Conservation (phyloP, 148 eudicot genomes). For the Tetragonia tetragonoides region DNA sequence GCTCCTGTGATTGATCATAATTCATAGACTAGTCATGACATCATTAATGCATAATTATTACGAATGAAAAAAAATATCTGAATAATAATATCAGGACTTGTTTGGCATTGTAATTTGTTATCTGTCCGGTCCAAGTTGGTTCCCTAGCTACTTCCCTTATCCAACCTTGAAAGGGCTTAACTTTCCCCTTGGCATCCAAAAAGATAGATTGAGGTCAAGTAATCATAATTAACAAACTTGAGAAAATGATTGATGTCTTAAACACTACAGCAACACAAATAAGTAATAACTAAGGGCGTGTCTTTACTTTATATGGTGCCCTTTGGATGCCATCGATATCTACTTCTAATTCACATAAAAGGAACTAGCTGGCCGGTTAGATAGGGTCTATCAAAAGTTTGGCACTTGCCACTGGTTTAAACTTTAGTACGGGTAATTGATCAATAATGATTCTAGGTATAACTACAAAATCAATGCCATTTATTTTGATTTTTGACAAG, state of each 20-base stretch:
- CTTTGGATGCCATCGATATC: neutral
- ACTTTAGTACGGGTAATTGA: no score
- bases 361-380: no score
- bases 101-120: neutral
- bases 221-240: constrained; percentile 18
- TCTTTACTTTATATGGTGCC: neutral
- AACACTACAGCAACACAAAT: neutral
- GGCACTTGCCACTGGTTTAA: no score
- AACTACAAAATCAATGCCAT: no score
- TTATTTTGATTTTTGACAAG: no score
- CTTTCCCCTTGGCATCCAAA: constrained; percentile 14
- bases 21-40: constrained; percentile 4
- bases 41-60: constrained; percentile 19
- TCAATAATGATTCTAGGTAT: no score
- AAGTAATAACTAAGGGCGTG: neutral
- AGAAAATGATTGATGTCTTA: constrained; percentile 25
- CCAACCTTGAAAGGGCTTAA: neutral
- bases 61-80: neutral
- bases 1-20: neutral
- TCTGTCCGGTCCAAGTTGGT: constrained; percentile 6
- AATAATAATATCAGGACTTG: neutral
- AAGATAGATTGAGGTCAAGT: neutral
- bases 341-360: no score
- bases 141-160: neutral
- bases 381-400: no score